Percentiles rank a stretch among this genome's conserved stretches.
phyloP scores from a whole-genome alignment of 352 stramenopile genomes.

The Ophiocytium majus region DNA sequence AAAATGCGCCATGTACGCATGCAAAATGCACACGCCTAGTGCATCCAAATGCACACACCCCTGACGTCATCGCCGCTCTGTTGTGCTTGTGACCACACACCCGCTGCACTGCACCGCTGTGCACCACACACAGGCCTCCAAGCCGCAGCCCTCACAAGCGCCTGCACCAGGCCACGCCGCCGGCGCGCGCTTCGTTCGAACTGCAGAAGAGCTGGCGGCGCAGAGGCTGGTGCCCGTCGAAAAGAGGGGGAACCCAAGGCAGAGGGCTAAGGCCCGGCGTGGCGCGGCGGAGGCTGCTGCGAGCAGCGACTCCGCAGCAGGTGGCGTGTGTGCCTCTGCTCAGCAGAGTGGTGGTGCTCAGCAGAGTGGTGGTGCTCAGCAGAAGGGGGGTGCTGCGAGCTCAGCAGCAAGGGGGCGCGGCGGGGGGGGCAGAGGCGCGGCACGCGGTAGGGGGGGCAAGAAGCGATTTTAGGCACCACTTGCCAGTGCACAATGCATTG shows the following conservation, averaged over 20 bases:
- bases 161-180: neutral
- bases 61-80: neutral
- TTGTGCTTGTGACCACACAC: neutral
- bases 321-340: too few relatives aligned
- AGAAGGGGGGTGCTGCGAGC: too few relatives aligned
- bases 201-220: slow-evolving; percentile 35
- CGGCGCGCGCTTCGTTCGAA: slow-evolving; percentile 31
- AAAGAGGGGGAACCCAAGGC: slow-evolving; percentile 3
- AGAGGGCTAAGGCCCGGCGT: neutral
- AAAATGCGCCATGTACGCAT: neutral
- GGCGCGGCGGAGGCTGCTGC: too few relatives aligned
- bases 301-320: too few relatives aligned
- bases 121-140: neutral
- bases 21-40: neutral
- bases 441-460: too few relatives aligned
- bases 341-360: too few relatives aligned
- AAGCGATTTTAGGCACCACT: too few relatives aligned
- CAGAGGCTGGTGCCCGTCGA: neutral
- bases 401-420: too few relatives aligned
- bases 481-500: too few relatives aligned
- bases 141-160: neutral
- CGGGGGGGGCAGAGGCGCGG: too few relatives aligned
- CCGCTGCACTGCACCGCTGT: neutral
- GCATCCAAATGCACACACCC: neutral
- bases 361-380: too few relatives aligned